Evolutionary conservation across 2,329 filamentous ascomycete species (phyloP).

Genomic region (Venturia oleaginea): DNA sequence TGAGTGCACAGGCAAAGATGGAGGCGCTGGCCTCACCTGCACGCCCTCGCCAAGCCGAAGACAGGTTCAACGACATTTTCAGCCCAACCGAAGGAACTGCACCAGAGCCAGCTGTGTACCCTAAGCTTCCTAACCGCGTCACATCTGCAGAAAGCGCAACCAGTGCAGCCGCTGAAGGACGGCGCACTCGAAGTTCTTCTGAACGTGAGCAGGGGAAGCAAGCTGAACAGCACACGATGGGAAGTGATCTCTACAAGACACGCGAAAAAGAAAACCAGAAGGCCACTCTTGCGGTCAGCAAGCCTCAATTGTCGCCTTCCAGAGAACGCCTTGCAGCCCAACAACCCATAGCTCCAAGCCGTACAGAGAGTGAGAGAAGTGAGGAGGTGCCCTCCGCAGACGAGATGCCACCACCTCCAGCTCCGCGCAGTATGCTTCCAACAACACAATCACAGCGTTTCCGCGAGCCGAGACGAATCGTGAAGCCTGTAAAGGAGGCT

Average conservation of each 20-base stretch:
- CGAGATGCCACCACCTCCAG: slow-evolving; percentile 53
- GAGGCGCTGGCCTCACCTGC: slow-evolving; percentile 36
- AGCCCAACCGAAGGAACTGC: slow-evolving; percentile 27
- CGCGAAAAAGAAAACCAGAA: slow-evolving; percentile 64
- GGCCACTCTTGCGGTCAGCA: slow-evolving; percentile 35
- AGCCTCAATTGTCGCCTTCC: slow-evolving; percentile 24
- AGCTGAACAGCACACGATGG: slow-evolving; percentile 53
- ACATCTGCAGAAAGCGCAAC: slow-evolving; percentile 18
- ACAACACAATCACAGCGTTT: slow-evolving; percentile 43
- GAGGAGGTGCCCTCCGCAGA: slow-evolving; percentile 36
- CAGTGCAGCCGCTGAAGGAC: slow-evolving; percentile 23
- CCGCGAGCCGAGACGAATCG: slow-evolving; percentile 38
- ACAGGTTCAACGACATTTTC: slow-evolving; percentile 25
- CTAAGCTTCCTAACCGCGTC: slow-evolving; percentile 21
- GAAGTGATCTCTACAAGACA: slow-evolving; percentile 57
- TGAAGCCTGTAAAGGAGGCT: slow-evolving; percentile 54
- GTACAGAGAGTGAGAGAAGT: slow-evolving; percentile 14
- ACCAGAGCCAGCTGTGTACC: slow-evolving; percentile 23
- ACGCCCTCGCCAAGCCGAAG: slow-evolving; percentile 22
- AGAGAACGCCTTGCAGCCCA: slow-evolving; percentile 19
- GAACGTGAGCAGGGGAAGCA: slow-evolving; percentile 52
- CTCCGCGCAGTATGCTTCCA: slow-evolving; percentile 41
- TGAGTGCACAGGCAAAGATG: slow-evolving; percentile 49
- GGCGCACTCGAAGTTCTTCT: slow-evolving; percentile 50
- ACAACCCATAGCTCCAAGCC: slow-evolving; percentile 17